phyloP scores from a whole-genome alignment of 108 stramenopile genomes.

The Nannochloropsis salina region DNA sequence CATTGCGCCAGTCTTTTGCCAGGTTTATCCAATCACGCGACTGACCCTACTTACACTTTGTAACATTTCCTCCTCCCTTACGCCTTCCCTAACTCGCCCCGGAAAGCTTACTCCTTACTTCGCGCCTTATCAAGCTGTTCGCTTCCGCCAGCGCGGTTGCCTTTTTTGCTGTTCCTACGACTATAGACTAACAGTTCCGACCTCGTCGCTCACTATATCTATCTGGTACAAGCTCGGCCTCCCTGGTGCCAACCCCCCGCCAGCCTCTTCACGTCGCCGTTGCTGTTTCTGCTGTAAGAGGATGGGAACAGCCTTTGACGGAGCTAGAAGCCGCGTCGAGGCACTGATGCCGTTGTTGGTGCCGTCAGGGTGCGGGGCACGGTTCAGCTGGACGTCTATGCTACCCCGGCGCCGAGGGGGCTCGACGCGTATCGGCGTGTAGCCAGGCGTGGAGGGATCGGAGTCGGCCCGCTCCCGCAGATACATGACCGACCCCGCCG shows the following conservation, averaged over 20 bases:
- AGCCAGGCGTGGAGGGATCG: not conserved
- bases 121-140: not conserved
- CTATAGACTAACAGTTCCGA: not conserved
- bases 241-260: not conserved
- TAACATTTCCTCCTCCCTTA: not conserved
- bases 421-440: not conserved
- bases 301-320: not conserved
- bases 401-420: not conserved
- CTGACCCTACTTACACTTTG: not conserved
- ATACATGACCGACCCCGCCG: conserved; percentile 4
- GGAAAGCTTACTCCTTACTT: not conserved
- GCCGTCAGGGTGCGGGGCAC: not conserved
- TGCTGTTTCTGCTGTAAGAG: not conserved
- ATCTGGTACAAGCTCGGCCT: not conserved
- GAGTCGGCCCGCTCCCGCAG: conserved; percentile 10
- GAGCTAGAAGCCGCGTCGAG: not conserved
- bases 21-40: no score
- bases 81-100: not conserved
- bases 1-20: no score
- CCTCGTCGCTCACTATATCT: not conserved
- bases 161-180: no score
- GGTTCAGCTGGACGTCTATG: not conserved
- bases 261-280: not conserved
- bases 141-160: not conserved
- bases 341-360: not conserved